These are phyloP conservation scores for Rhododendron molle DNA, from an alignment of 148 eudicot genomes.

Conservation along the genomic window DNA sequence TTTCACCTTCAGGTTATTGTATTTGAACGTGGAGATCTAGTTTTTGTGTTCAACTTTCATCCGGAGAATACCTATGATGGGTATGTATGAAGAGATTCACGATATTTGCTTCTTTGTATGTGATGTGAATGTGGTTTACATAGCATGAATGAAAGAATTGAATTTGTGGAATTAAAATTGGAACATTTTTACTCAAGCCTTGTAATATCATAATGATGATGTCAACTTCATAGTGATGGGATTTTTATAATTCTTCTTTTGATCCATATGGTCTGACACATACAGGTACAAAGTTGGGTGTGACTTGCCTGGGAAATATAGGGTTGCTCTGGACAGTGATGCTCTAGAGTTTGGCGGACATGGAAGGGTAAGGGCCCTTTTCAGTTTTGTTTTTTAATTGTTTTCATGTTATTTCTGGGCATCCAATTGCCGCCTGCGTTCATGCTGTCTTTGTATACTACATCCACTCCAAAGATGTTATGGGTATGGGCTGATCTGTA, in stretches of 20 bases:
- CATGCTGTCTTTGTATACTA: background rate
- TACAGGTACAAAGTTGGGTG: constrained; percentile 94
- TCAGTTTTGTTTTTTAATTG: background rate
- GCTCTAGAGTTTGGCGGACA: constrained; percentile 89
- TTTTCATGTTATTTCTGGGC: background rate
- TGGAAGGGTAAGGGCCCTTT: constrained; percentile 71
- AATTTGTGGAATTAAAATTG: background rate
- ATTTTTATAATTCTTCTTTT: background rate
- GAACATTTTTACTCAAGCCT: background rate
- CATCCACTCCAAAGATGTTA: background rate
- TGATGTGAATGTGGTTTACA: background rate
- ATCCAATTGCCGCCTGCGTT: background rate
- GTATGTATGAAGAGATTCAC: constrained; percentile 29
- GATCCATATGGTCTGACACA: constrained; percentile 6
- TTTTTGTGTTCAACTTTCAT: constrained; percentile 95
- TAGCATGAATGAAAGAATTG: background rate
- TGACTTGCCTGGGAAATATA: constrained; percentile 95
- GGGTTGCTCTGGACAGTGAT: constrained; percentile 95
- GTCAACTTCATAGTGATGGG: background rate
- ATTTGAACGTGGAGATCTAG: constrained; percentile 90
- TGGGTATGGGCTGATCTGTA: background rate
- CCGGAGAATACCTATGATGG: constrained; percentile 84
- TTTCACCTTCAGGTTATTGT: constrained; percentile 71
- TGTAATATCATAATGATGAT: background rate
- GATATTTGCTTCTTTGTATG: background rate